A percentile compares a stretch with the other conserved stretches of the same genome.
Conservation (phyloP, 352 stramenopile species). For the Phytophthora ramorum region DNA sequence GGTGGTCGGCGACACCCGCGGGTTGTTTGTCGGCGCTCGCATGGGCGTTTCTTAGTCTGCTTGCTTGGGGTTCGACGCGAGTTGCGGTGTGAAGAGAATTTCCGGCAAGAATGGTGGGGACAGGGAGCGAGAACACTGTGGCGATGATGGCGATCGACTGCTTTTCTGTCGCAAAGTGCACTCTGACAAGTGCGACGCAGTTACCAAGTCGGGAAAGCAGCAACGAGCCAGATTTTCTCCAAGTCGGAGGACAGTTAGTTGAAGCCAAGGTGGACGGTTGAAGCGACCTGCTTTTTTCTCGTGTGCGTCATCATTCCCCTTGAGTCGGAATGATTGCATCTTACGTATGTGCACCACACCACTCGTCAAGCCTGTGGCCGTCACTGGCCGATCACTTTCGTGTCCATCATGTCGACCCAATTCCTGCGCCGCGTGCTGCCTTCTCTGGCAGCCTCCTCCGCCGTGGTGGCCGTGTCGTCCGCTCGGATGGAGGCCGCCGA, state of each 20-base stretch:
- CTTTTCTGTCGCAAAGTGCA: no score
- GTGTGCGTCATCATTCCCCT: neutral
- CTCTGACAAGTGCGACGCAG: conserved; percentile 30
- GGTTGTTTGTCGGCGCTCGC: conserved; percentile 13
- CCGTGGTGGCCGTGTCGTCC: conserved; percentile 26
- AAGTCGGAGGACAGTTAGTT: no score
- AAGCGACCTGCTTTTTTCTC: no score
- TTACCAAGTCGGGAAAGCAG: no score
- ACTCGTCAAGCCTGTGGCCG: neutral
- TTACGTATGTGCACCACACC: neutral
- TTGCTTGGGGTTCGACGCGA: conserved; percentile 1
- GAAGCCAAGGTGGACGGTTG: neutral
- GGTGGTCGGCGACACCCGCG: conserved; percentile 11
- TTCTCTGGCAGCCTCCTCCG: conserved; percentile 31
- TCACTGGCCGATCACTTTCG: neutral
- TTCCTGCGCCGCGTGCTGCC: conserved; percentile 37
- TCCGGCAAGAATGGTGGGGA: neutral
- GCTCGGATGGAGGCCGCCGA: conserved; percentile 37
- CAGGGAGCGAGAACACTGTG: neutral
- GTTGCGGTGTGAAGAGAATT: conserved; percentile 25
- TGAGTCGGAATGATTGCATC: conserved; percentile 15
- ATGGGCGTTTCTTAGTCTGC: conserved; percentile 4
- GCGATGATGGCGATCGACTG: no score
- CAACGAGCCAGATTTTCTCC: conserved; percentile 4
- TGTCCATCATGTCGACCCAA: conserved; percentile 1